Evolutionary conservation across 306 rosid genomes (phyloP), one percentile per base, ranked within the genome.

Genomic region (Lotus japonicus): DNA sequence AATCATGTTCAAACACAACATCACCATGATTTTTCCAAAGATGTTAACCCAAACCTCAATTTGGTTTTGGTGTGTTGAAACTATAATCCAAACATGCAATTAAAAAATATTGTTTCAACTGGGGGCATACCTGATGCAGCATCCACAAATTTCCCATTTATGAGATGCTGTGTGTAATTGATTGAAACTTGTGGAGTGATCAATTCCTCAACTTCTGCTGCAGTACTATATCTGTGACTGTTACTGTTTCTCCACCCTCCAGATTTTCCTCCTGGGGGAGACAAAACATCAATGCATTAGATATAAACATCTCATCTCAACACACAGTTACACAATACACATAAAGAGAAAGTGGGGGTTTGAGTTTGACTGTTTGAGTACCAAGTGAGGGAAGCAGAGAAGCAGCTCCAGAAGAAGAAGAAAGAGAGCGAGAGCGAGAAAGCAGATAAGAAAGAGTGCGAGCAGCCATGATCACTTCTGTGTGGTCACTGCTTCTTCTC

Each of bases 61-160:
- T 26, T 26, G 31, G 31, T 26, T 26, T 53, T 54, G 28, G 46
- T 58, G 5, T 0, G 33, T 7, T 16, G 28, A 41, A 64, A 50
- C 19, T 4, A 39, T 42, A 61, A 23, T 14, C 11, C 17, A 38
- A 52, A 26, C 56, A 38, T 61, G 54, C 49, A 12, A 21, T 38
- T 2, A 13, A 58, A 9, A 9, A 36, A 16, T 13, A 17, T 26
- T 26, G 31, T 26, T 58, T 6, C 53, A 56, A 50, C 6, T 33
- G 35, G 36, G 67, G 12, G 17, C 4, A 26, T 57, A 89, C 98
- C 98, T 57, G 98, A 88, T 42, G 83, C 94, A 65, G 98, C 76
- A 84, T 92, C 91, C 9, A 90, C 96, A 79, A 90, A 92, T 17
- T 78, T 71, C 1, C 98, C 97, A 83, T 92, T 85, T 50, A 92